Evolutionary conservation across 768 basidiomycete species (phyloP).

Genomic region (Leccinum truebloodii): DNA sequence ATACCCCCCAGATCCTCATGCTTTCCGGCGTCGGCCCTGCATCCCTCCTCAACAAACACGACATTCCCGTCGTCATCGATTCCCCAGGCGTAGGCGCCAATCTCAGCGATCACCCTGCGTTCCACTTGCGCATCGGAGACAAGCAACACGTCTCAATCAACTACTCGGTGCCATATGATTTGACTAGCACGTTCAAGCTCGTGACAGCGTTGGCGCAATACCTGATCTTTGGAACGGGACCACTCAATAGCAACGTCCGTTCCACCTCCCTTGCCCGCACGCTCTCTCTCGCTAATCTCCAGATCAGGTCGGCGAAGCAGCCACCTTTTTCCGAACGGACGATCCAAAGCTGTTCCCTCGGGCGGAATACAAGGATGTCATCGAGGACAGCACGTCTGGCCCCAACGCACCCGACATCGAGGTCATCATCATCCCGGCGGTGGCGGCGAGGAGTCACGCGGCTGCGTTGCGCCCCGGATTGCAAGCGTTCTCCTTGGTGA

Average conservation of each 20-base stretch:
- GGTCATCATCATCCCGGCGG: conserved; percentile 20
- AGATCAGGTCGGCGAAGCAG: conserved; percentile 30
- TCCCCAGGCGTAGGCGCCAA: conserved; percentile 75
- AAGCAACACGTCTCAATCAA: conserved; percentile 45
- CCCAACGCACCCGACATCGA: conserved; percentile 34
- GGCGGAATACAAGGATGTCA: conserved; percentile 26
- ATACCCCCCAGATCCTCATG: conserved; percentile 68
- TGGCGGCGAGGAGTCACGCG: background rate
- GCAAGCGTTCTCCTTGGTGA: conserved; percentile 21
- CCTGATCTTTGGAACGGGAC: conserved; percentile 45
- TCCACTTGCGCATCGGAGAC: conserved; percentile 54
- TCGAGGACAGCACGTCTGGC: conserved; percentile 34
- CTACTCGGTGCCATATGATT: conserved; percentile 35
- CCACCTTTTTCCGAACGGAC: conserved; percentile 35
- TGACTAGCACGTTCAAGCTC: conserved; percentile 26
- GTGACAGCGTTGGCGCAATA: conserved; percentile 43
- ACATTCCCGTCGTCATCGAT: conserved; percentile 58
- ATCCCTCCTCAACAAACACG: conserved; percentile 49
- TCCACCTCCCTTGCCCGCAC: background rate
- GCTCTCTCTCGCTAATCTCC: background rate
- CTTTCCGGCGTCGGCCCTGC: conserved; percentile 78
- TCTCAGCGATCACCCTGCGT: conserved; percentile 66
- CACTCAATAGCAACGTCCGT: conserved; percentile 54
- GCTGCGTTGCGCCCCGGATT: background rate
- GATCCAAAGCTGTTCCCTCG: conserved; percentile 33